phyloP scores from a whole-genome alignment of 2,329 filamentous ascomycete species.

The Aspergillus brasiliensis region DNA sequence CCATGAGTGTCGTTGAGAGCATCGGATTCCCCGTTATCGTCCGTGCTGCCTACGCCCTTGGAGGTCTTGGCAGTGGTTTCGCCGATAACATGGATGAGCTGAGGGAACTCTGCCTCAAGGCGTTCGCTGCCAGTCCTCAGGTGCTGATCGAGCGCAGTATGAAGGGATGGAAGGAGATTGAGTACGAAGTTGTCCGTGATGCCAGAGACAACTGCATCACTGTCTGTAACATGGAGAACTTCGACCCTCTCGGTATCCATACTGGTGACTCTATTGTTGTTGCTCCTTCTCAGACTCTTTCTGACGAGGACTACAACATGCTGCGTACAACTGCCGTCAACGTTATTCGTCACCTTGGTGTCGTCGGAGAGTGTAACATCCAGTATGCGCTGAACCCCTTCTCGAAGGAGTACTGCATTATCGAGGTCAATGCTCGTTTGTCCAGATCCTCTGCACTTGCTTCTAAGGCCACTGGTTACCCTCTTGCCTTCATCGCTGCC shows the following conservation, averaged over 20 bases:
- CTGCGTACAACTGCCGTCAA: slow-evolving; percentile 94
- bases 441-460: slow-evolving; percentile 93
- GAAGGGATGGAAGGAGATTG: slow-evolving; percentile 99
- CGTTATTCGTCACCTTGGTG: slow-evolving; percentile 93
- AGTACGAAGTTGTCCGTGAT: slow-evolving; percentile 97
- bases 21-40: slow-evolving; percentile 98
- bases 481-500: slow-evolving; percentile 91
- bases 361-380: slow-evolving; percentile 98
- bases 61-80: slow-evolving; percentile 93
- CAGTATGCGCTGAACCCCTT: slow-evolving; percentile 97
- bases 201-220: slow-evolving; percentile 97
- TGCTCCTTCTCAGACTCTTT: slow-evolving; percentile 92
- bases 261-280: slow-evolving; percentile 98
- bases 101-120: slow-evolving; percentile 86
- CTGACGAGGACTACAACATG: slow-evolving; percentile 99
- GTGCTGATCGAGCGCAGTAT: slow-evolving; percentile 96
- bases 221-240: slow-evolving; percentile 99
- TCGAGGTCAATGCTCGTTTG: slow-evolving; percentile 96
- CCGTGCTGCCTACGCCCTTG: slow-evolving; percentile 91
- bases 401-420: slow-evolving; percentile 96
- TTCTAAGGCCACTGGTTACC: slow-evolving; percentile 96
- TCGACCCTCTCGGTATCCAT: slow-evolving; percentile 95
- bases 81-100: slow-evolving; percentile 84
- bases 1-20: slow-evolving; percentile 79
- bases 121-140: slow-evolving; percentile 91